Evolutionary conservation across 176 grass and related monocot species (phyloP), one percentile per base, ranked within the genome.

Genomic region (Typha latifolia): DNA sequence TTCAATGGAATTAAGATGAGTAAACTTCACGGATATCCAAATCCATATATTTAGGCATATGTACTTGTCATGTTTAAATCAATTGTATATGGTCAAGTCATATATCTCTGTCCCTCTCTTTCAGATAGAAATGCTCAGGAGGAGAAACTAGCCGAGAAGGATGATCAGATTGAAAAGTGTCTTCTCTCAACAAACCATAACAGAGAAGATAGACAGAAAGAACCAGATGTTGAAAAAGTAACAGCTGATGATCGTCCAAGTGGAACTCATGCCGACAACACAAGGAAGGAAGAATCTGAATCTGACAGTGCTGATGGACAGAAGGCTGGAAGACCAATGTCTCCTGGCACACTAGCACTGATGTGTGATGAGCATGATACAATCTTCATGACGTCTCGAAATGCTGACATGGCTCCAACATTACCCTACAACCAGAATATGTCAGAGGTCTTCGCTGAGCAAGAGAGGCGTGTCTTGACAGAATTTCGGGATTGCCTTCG

Each of bases 361-460:
- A 83, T 93, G 89, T 99, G 94, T 76, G 81, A 99, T 49, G 94
- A 99, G 75, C 71, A 80, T 72, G 86, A 93, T 62, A 73, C 83
- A 32, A 71, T 90, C 52, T 90, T 93, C 73, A 81, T 68, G 7
- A 68, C 72, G 16, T 77, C 84, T 27, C 78, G 77, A 77, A 78
- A 63, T 77, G 72, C 52, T 64, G 78, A 53, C 74, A 7, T 61
- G 51, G 52, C 74, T 37, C 68, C 77, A 51, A 61, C 63, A 69
- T 32, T 62, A 37, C 48, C 65, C 65, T 57, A 62, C 68, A 82
- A 87, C 9, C 68, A 85, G 64, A 87, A 81, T 63, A 73, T 51
- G 13, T 75, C 89, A 29, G 81, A 85, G 78, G 22, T 87, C 22
- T 87, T 81, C 66, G 86, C 52, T 14, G 94, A 99, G 80, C 94